These are phyloP conservation scores for Termitomyces sp. DNA, from an alignment of 768 basidiomycete species.

Conservation along the genomic window DNA sequence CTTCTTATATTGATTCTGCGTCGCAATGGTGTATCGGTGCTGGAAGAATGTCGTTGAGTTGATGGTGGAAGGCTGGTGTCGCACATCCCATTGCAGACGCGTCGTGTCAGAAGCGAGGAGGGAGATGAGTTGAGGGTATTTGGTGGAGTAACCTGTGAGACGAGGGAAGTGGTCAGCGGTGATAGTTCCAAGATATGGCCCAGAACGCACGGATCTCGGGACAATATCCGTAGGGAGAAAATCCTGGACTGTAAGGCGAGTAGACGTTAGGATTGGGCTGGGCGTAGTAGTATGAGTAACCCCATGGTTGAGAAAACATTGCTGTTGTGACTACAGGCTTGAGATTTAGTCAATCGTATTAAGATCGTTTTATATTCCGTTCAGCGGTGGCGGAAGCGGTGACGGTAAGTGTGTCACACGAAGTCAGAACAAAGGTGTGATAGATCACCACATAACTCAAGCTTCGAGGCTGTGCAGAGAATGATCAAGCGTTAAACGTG, in stretches of 20 bases:
- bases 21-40: conserved; percentile 23
- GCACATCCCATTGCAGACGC: conserved; percentile 7
- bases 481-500: background rate
- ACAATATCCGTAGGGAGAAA: background rate
- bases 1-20: conserved; percentile 28
- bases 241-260: conserved; percentile 1
- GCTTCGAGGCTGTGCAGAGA: background rate
- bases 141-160: conserved; percentile 3
- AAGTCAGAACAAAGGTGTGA: background rate
- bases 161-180: background rate
- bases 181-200: background rate
- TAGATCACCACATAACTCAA: too few species aligned
- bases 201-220: background rate
- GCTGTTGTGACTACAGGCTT: background rate
- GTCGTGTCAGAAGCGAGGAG: conserved; percentile 13
- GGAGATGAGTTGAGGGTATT: conserved; percentile 14
- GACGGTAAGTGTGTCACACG: background rate
- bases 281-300: conserved; percentile 1
- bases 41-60: conserved; percentile 6
- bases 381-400: background rate
- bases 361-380: background rate
- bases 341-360: background rate
- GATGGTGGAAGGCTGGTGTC: background rate
- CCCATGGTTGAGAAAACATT: conserved; percentile 6
- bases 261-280: conserved; percentile 8